Conservation (phyloP, 1,139 yeast genomes). For the Sugiyamaella novakii region DNA sequence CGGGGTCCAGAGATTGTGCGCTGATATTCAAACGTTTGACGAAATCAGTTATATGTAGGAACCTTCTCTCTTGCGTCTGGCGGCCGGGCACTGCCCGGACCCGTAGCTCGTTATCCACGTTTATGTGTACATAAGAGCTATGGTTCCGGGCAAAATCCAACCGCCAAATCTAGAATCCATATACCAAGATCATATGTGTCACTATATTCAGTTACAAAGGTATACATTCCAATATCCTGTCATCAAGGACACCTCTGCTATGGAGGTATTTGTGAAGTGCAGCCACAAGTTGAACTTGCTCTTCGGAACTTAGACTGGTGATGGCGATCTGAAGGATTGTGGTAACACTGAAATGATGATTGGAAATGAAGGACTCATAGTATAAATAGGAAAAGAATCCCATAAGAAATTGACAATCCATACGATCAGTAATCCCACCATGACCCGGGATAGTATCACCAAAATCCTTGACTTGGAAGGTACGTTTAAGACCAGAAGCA, state of each 20-base stretch:
- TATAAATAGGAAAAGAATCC: constrained; percentile 92
- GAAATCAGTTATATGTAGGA: too few relatives aligned
- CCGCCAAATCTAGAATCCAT: too few relatives aligned
- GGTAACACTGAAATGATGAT: constrained; percentile 65
- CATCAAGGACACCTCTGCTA: constrained; percentile 16
- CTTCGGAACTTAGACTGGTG: constrained; percentile 66
- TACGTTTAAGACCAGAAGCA: constrained; percentile 94
- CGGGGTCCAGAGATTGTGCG: too few relatives aligned
- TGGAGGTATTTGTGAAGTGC: constrained; percentile 65
- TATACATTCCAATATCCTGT: constrained; percentile 1
- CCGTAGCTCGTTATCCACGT: background rate
- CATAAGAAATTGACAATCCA: constrained; percentile 98
- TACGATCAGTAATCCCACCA: constrained; percentile 96
- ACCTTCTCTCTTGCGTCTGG: background rate
- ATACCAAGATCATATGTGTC: too few relatives aligned
- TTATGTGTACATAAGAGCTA: background rate
- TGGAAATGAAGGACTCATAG: constrained; percentile 85
- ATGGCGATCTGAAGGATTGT: constrained; percentile 74
- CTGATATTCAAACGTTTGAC: too few relatives aligned
- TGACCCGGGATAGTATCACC: constrained; percentile 97
- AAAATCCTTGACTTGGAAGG: constrained; percentile 92
- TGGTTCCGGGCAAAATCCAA: constrained; percentile 1
- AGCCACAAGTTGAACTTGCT: constrained; percentile 63
- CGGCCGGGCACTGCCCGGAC: background rate
- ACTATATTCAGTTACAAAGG: too few relatives aligned